These are phyloP conservation scores for Penicillium sp. DNA, from an alignment of 2,329 filamentous ascomycete species.

Conservation along the genomic window DNA sequence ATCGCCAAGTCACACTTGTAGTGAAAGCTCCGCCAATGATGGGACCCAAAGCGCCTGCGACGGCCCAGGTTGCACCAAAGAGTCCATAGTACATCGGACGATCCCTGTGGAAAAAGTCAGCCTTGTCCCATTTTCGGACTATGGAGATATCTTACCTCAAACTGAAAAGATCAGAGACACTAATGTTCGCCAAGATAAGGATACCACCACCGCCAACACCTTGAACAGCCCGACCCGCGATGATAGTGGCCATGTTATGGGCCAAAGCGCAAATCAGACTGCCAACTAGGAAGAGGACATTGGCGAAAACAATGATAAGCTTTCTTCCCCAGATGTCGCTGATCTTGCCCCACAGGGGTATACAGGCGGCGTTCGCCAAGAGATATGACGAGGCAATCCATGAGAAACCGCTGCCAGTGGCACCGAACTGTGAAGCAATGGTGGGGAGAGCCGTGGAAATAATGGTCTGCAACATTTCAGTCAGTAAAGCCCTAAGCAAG, in stretches of 20 bases:
- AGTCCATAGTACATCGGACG: slow-evolving; percentile 61
- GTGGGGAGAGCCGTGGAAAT: slow-evolving; percentile 46
- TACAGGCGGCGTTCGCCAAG: slow-evolving; percentile 46
- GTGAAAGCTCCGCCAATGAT: slow-evolving; percentile 61
- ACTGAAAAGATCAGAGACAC: slow-evolving; percentile 61
- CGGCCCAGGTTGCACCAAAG: slow-evolving; percentile 59
- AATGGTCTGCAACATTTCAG: slow-evolving; percentile 34
- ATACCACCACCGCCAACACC: slow-evolving; percentile 62
- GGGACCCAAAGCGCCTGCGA: slow-evolving; percentile 58
- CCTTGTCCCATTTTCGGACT: neutral
- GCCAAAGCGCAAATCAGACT: slow-evolving; percentile 59
- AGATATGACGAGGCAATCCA: slow-evolving; percentile 50
- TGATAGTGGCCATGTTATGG: slow-evolving; percentile 59
- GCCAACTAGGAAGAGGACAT: slow-evolving; percentile 59
- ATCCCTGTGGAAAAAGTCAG: slow-evolving; percentile 35
- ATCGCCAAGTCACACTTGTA: slow-evolving; percentile 57
- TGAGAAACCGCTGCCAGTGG: slow-evolving; percentile 45
- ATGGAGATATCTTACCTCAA: slow-evolving; percentile 44
- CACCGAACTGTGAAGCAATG: slow-evolving; percentile 43
- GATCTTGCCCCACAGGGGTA: slow-evolving; percentile 60
- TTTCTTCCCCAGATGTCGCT: slow-evolving; percentile 67
- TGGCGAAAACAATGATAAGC: slow-evolving; percentile 57
- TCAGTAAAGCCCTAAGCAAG: slow-evolving; percentile 2
- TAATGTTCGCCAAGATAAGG: slow-evolving; percentile 61
- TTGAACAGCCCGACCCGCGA: slow-evolving; percentile 59